Evolutionary conservation across 768 basidiomycete genomes (phyloP).

Genomic region (Agrocybe pediades): DNA sequence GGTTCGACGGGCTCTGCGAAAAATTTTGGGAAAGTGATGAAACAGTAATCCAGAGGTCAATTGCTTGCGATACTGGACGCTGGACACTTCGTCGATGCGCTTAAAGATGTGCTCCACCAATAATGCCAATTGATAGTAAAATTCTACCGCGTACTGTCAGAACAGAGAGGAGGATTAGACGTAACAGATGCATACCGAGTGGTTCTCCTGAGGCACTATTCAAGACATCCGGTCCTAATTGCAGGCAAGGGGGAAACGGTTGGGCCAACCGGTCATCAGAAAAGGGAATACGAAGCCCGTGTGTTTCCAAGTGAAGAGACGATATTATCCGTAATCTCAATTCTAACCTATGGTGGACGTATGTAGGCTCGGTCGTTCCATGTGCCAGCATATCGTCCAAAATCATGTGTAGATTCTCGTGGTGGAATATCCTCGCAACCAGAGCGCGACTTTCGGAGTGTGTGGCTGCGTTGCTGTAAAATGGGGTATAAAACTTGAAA

Average conservation of each 20-base stretch:
- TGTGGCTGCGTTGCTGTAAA: background rate
- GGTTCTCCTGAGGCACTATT: background rate
- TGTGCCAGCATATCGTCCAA: background rate
- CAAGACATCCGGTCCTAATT: background rate
- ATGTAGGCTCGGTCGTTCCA: background rate
- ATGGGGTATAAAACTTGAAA: background rate
- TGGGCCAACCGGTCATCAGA: background rate
- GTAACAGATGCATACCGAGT: background rate
- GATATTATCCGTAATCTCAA: constrained; percentile 1
- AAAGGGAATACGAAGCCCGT: background rate
- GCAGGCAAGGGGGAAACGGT: background rate
- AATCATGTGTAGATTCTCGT: constrained; percentile 1
- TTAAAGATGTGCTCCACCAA: background rate
- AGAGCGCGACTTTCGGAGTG: background rate
- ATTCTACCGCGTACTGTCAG: background rate
- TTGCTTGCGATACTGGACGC: background rate
- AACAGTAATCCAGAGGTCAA: background rate
- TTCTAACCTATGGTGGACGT: background rate
- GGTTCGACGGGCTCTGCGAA: background rate
- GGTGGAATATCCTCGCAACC: background rate
- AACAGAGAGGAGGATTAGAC: background rate
- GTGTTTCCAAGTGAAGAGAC: background rate
- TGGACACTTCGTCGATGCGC: background rate
- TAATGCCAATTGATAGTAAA: background rate
- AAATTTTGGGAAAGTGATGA: background rate